Evolutionary conservation across 768 basidiomycete species (phyloP).

Genomic region (Boletus sensibilis): DNA sequence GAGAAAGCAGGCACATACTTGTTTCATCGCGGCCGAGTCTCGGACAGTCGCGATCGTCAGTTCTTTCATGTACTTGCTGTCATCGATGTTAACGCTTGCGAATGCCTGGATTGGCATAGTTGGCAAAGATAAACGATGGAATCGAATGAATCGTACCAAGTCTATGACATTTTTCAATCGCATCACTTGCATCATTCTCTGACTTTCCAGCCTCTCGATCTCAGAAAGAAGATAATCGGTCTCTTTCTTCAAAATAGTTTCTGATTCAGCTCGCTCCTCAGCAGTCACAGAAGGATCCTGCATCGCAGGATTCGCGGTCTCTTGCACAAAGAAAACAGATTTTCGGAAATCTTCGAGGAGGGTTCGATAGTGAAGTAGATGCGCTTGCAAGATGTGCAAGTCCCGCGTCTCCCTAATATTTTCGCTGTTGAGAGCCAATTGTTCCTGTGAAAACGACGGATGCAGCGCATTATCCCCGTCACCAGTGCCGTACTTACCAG

Average conservation of each 20-base stretch:
- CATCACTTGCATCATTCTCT: conserved; percentile 28
- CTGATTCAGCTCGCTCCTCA: conserved; percentile 21
- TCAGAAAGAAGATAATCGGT: conserved; percentile 47
- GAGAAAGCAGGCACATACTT: conserved; percentile 26
- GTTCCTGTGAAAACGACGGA: conserved; percentile 38
- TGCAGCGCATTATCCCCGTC: background rate
- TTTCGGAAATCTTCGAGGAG: conserved; percentile 55
- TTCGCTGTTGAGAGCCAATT: conserved; percentile 39
- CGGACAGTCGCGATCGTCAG: conserved; percentile 47
- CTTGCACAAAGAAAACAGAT: conserved; percentile 47
- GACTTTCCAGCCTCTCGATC: conserved; percentile 46
- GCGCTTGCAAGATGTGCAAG: conserved; percentile 56
- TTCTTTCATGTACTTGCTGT: conserved; percentile 50
- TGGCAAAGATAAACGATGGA: background rate
- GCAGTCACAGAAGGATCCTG: conserved; percentile 24
- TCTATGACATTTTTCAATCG: conserved; percentile 36
- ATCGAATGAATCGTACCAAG: conserved; percentile 21
- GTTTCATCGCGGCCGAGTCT: conserved; percentile 43
- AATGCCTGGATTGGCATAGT: conserved; percentile 44
- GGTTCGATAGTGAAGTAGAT: conserved; percentile 53
- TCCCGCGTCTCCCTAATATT: conserved; percentile 48
- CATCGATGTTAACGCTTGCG: conserved; percentile 55
- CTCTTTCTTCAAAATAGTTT: conserved; percentile 43
- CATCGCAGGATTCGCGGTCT: conserved; percentile 51
- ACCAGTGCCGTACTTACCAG: conserved; percentile 38